Evolutionary conservation across 352 stramenopile genomes (phyloP), one percentile per base, ranked within the genome.

Genomic region (Pythium biforme): DNA sequence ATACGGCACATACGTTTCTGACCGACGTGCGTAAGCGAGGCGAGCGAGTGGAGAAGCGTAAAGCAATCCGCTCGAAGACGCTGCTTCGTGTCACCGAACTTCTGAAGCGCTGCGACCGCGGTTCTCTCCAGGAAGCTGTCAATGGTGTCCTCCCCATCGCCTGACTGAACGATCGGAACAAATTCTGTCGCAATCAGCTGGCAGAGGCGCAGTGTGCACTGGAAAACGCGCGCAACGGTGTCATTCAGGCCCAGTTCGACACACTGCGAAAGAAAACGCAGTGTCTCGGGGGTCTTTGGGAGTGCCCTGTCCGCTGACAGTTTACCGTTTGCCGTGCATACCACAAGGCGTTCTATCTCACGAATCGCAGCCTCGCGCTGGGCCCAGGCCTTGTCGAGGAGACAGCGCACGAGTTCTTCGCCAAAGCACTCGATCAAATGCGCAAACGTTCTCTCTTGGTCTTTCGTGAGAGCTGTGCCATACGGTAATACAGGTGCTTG

Each of bases 321-420:
- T 61, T 77, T 77, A 19, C 76, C 75, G 55, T 73, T 91, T 1
- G 64, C 70, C 17, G 76, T 84, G 27, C 75, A 81, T 0, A 88
- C 55, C 0, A 94, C 78, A 27, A 83, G 72, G 6, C 81, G 83
- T 43, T 94, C 83, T 4, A 94, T 76, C 39, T 92, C 83, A 6
- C 85, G 83, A 25, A 94, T 69, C 2, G 83, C 85, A 7, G 81
- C 79, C 45, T 94, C 85, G 2, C 85, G 75, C 22, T 89, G 83
- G 19, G 85, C 77, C 85, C 85, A 94, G 2, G 76, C 80, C 22
- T 94, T 94, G 60, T 94, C 85, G 1, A 94, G 63, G 7, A 94
- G 56, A 64, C 85, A 94, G 1, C 85, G 81, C n/a, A 91, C 79
- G 0, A 94, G 62, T 10, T 80, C 70, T 57, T 92, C 85, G 6